These are phyloP conservation scores for Malus hybrid DNA, from an alignment of 331 rosid species.

Conservation along the genomic window DNA sequence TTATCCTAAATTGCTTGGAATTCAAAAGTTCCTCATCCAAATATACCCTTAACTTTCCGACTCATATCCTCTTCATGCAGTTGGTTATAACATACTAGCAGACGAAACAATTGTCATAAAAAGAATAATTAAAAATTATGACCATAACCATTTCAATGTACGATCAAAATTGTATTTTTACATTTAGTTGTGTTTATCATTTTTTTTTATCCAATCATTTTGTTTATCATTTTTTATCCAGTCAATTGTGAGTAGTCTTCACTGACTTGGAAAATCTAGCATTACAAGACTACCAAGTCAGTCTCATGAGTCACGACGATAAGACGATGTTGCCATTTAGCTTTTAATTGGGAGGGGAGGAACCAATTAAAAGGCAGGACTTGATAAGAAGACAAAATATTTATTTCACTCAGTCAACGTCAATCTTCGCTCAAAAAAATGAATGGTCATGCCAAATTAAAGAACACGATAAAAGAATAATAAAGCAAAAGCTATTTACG, in stretches of 20 bases:
- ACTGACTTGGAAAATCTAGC: conserved; percentile 3
- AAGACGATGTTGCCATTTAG: neutral
- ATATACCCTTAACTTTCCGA: neutral
- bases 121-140: neutral
- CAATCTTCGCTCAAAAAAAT: neutral
- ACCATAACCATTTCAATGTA: neutral
- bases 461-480: neutral
- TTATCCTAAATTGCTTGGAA: no score
- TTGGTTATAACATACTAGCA: neutral
- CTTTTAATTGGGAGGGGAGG: neutral
- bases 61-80: neutral
- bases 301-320: neutral
- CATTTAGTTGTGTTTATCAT: no score
- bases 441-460: neutral
- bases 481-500: neutral
- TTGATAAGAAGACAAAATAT: neutral
- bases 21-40: no score
- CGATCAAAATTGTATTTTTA: neutral
- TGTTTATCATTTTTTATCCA: neutral
- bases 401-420: neutral
- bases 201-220: no score
- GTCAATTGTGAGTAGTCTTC: neutral
- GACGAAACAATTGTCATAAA: neutral
- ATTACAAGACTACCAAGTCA: neutral
- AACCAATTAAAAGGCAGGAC: neutral